Evolutionary conservation across 2,329 filamentous ascomycete genomes (phyloP).

Genomic region (Lecanicillium sp.): DNA sequence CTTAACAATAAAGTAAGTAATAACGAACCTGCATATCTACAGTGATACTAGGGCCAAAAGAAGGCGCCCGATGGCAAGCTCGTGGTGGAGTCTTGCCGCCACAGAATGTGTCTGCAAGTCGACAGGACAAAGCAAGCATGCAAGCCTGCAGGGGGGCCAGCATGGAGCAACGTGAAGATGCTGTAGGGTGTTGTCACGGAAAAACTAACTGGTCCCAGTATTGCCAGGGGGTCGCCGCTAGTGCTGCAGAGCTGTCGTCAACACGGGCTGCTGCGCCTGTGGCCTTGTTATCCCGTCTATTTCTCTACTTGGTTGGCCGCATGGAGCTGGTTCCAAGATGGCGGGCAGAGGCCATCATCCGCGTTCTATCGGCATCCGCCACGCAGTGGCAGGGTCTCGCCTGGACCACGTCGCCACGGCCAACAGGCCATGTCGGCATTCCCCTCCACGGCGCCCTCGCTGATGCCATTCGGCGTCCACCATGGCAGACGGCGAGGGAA

Average conservation of each 20-base stretch:
- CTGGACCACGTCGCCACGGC: not conserved
- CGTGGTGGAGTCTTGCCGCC: constrained; percentile 1
- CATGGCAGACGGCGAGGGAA: not conserved
- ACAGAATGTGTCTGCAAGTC: not conserved
- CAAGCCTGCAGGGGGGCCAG: constrained; percentile 4
- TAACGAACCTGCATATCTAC: constrained; percentile 7
- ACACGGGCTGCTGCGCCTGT: not conserved
- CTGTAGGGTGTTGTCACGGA: too few species aligned
- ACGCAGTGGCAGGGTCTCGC: not conserved
- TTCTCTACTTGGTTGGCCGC: not conserved
- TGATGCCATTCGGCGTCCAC: not conserved
- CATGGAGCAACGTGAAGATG: not conserved
- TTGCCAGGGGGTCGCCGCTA: not conserved
- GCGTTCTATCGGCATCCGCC: not conserved
- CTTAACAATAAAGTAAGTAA: constrained; percentile 3
- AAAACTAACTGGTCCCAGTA: too few species aligned
- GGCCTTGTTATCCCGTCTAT: not conserved
- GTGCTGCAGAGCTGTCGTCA: not conserved
- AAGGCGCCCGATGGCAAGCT: constrained; percentile 2
- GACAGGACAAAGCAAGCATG: too few species aligned
- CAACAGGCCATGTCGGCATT: not conserved
- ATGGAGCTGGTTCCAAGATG: not conserved
- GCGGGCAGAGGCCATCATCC: not conserved
- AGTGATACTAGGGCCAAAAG: not conserved
- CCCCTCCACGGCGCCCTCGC: not conserved